These are phyloP conservation scores for Podochytrium sp. DNA, from an alignment of 192 early-diverging fungal genomes.

Conservation along the genomic window DNA sequence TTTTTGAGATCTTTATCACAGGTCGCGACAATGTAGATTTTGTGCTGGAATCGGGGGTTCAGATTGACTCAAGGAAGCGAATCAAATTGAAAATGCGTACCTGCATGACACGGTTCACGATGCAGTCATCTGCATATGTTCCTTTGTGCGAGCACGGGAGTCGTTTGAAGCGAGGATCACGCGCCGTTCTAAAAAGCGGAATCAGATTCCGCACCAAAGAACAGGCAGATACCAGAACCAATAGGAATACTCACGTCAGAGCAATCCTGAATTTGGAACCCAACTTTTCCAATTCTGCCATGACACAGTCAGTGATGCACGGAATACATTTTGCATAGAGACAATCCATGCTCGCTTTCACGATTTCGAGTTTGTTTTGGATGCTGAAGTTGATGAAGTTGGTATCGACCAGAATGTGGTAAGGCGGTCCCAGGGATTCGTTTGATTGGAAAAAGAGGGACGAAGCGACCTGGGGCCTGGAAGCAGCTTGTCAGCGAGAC, in stretches of 20 bases:
- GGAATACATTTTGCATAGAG: slow-evolving; percentile 68
- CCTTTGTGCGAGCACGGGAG: slow-evolving; percentile 96
- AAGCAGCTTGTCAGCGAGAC: background rate
- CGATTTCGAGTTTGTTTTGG: slow-evolving; percentile 96
- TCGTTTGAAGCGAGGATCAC: slow-evolving; percentile 97
- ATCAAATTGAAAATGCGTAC: slow-evolving; percentile 16
- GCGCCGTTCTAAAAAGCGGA: slow-evolving; percentile 66
- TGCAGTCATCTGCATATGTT: slow-evolving; percentile 99
- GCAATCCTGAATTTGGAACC: slow-evolving; percentile 96
- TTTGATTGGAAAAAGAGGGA: slow-evolving; percentile 99
- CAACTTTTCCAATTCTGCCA: slow-evolving; percentile 98
- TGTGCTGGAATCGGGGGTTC: slow-evolving; percentile 64
- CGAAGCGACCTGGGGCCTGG: slow-evolving; percentile 83
- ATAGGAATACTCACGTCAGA: slow-evolving; percentile 55
- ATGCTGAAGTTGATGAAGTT: slow-evolving; percentile 99
- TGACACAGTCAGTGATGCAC: slow-evolving; percentile 97
- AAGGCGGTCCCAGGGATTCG: slow-evolving; percentile 91
- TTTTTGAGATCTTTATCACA: slow-evolving; percentile 96
- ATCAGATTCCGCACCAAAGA: background rate
- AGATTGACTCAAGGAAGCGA: slow-evolving; percentile 7
- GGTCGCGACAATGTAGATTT: slow-evolving; percentile 98
- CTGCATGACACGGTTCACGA: slow-evolving; percentile 83
- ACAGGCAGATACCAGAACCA: background rate
- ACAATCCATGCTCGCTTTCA: slow-evolving; percentile 99
- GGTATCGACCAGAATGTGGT: slow-evolving; percentile 95